phyloP scores from a whole-genome alignment of 768 basidiomycete genomes.

The Pulveroboletus sp. region DNA sequence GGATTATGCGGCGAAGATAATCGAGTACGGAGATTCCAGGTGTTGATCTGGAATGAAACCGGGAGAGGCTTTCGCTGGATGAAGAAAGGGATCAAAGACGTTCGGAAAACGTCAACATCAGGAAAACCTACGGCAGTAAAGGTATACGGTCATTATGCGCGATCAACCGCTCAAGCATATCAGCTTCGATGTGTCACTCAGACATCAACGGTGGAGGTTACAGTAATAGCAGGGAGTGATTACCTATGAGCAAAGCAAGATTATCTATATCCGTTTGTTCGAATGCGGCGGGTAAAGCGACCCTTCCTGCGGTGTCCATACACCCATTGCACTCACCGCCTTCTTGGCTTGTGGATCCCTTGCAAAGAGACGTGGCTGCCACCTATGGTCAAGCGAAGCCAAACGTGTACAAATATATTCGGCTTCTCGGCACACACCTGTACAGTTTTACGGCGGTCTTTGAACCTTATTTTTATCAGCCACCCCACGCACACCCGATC shows the following conservation, averaged over 20 bases:
- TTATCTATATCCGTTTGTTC: slow-evolving; percentile 81
- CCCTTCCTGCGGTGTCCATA: slow-evolving; percentile 70
- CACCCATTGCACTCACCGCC: slow-evolving; percentile 68
- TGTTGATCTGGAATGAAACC: slow-evolving; percentile 93
- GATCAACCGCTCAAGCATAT: slow-evolving; percentile 95
- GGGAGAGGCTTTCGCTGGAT: slow-evolving; percentile 80
- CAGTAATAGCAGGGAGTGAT: slow-evolving; percentile 25
- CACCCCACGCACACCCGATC: slow-evolving; percentile 10
- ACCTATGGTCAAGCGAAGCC: slow-evolving; percentile 13
- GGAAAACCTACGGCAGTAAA: slow-evolving; percentile 66
- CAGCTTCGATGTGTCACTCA: slow-evolving; percentile 51
- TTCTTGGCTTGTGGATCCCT: slow-evolving; percentile 25
- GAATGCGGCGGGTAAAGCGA: slow-evolving; percentile 80
- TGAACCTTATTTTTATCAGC: slow-evolving; percentile 52
- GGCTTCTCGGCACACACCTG: slow-evolving; percentile 35
- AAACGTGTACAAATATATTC: slow-evolving; percentile 37
- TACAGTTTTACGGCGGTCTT: slow-evolving; percentile 55
- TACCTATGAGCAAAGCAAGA: slow-evolving; percentile 88
- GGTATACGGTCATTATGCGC: slow-evolving; percentile 95
- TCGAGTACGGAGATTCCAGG: slow-evolving; percentile 88
- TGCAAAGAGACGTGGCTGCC: background rate
- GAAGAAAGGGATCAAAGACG: slow-evolving; percentile 21
- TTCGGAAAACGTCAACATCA: slow-evolving; percentile 8
- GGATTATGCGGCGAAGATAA: slow-evolving; percentile 91
- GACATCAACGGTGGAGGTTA: slow-evolving; percentile 16